Evolutionary conservation across 108 stramenopile species (phyloP).

Genomic region (Skeletonema menzelii): DNA sequence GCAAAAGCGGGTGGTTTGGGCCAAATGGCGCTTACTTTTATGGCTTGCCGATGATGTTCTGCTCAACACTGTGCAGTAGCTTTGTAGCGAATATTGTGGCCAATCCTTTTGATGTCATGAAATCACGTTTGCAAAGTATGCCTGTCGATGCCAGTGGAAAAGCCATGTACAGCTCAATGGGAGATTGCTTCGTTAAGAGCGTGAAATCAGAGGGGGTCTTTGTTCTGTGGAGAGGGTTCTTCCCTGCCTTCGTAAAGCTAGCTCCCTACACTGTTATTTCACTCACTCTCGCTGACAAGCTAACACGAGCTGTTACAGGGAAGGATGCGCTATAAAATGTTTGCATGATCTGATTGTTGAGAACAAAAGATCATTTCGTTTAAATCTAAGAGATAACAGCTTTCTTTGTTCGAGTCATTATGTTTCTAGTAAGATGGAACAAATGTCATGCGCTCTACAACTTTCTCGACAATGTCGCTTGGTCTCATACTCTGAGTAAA

Average conservation of each 20-base stretch:
- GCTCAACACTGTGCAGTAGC: slow-evolving; percentile 31
- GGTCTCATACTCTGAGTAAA: slow-evolving; percentile 97
- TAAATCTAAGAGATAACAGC: background rate
- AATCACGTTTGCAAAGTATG: slow-evolving; percentile 37
- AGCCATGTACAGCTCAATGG: slow-evolving; percentile 26
- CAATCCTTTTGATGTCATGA: slow-evolving; percentile 42
- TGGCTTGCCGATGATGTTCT: slow-evolving; percentile 40
- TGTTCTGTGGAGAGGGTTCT: slow-evolving; percentile 31
- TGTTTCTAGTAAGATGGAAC: slow-evolving; percentile 37
- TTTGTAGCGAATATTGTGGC: slow-evolving; percentile 40
- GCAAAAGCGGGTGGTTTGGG: slow-evolving; percentile 26
- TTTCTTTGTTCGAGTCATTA: background rate
- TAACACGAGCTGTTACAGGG: slow-evolving; percentile 31
- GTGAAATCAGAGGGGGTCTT: slow-evolving; percentile 17
- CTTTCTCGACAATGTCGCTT: slow-evolving; percentile 89
- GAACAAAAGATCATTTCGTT: background rate
- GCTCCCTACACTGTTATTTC: slow-evolving; percentile 39
- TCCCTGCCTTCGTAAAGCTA: slow-evolving; percentile 33
- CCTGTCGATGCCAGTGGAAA: slow-evolving; percentile 30
- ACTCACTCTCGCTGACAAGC: slow-evolving; percentile 40
- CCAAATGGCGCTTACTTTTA: slow-evolving; percentile 20
- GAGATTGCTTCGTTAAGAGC: slow-evolving; percentile 39
- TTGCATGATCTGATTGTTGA: background rate
- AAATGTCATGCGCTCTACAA: slow-evolving; percentile 83
- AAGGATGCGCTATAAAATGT: slow-evolving; percentile 30